Conservation (phyloP, 116 monocot species). For the Zostera marina region DNA sequence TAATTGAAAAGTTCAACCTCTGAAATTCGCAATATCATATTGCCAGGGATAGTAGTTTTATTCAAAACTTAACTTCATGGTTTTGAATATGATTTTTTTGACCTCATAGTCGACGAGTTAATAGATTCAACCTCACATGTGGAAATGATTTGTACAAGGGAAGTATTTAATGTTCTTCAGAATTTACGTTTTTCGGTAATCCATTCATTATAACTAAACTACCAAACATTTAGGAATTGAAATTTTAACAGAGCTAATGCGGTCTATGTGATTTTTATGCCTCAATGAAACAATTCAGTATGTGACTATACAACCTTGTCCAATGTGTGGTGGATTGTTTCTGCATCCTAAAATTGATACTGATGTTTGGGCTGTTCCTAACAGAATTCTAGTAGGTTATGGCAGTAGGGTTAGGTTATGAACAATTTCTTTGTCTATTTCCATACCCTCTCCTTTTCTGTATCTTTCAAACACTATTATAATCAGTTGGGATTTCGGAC, state of each 20-base stretch:
- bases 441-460: too few species aligned
- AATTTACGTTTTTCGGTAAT: constrained; percentile 85
- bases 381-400: constrained; percentile 80
- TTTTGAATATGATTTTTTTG: neutral
- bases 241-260: neutral
- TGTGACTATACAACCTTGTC: constrained; percentile 88
- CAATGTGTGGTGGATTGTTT: constrained; percentile 96
- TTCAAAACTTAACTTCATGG: too few species aligned
- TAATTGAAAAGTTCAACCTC: too few species aligned
- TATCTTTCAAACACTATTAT: too few species aligned
- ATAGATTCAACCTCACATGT: constrained; percentile 97
- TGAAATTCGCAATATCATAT: too few species aligned
- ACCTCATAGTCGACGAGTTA: constrained; percentile 67
- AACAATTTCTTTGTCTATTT: neutral
- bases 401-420: too few species aligned
- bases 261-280: neutral
- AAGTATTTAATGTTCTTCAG: constrained; percentile 65
- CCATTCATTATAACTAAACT: too few species aligned
- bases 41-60: too few species aligned
- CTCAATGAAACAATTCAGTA: constrained; percentile 76
- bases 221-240: neutral
- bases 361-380: constrained; percentile 94
- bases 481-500: constrained; percentile 15
- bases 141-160: constrained; percentile 87
- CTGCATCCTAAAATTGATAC: constrained; percentile 82